phyloP scores from a whole-genome alignment of 306 rosid genomes.

The Prunus mongolica region DNA sequence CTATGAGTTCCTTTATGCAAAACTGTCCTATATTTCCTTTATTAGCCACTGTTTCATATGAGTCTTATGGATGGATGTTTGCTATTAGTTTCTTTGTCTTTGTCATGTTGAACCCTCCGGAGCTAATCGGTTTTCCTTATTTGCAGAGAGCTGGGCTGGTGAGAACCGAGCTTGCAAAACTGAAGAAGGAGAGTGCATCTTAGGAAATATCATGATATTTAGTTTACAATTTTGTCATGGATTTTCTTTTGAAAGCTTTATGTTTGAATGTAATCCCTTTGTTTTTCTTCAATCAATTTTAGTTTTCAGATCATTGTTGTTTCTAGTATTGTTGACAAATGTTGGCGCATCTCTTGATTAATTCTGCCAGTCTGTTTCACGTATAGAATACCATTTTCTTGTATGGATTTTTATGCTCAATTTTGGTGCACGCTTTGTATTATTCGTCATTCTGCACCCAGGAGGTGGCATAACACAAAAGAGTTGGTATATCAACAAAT shows the following conservation, averaged over 20 bases:
- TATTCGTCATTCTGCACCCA: not conserved
- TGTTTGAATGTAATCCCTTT: constrained; percentile 3
- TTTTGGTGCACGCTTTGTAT: not conserved
- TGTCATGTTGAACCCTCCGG: no score
- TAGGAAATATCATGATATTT: constrained; percentile 24
- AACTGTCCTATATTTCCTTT: not conserved
- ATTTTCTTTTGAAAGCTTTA: constrained; percentile 14
- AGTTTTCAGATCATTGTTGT: not conserved
- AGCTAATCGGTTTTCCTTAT: not conserved
- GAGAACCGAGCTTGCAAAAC: constrained; percentile 72
- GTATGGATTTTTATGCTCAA: not conserved
- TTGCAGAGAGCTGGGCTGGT: constrained; percentile 85
- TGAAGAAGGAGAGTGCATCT: constrained; percentile 56
- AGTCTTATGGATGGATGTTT: not conserved
- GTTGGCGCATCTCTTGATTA: no score
- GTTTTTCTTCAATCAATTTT: not conserved
- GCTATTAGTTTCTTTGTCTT: not conserved
- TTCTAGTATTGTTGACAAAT: not conserved
- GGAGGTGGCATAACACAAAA: not conserved
- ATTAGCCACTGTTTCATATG: not conserved
- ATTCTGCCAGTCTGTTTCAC: not conserved
- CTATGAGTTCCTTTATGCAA: not conserved
- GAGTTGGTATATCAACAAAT: not conserved
- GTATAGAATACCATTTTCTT: not conserved
- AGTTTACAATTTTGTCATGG: constrained; percentile 33